A percentile compares a stretch with the other conserved stretches of the same genome.
These are phyloP conservation scores for Cylindrotheca fusiformis DNA, from an alignment of 108 stramenopile species.

Conservation along the genomic window DNA sequence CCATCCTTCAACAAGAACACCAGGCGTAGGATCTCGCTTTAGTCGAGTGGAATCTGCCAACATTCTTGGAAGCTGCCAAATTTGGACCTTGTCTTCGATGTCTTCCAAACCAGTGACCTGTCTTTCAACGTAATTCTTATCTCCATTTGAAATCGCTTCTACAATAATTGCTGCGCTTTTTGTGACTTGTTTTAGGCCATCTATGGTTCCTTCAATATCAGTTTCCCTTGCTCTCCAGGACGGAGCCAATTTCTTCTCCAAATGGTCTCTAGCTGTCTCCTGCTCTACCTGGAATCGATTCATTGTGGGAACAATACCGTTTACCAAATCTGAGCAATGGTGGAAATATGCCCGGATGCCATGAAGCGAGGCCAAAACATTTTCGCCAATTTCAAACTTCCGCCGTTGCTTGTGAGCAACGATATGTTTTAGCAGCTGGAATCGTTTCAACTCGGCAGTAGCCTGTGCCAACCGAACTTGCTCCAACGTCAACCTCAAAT, in stretches of 20 bases:
- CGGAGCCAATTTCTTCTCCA: conserved; percentile 55
- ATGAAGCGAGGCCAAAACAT: conserved; percentile 64
- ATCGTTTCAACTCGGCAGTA: conserved; percentile 81
- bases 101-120: conserved; percentile 57
- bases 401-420: conserved; percentile 78
- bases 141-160: conserved; percentile 59
- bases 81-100: conserved; percentile 68
- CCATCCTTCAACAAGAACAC: conserved; percentile 84
- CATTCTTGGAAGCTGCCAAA: conserved; percentile 71
- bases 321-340: conserved; percentile 71
- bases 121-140: conserved; percentile 43
- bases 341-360: conserved; percentile 72
- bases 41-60: conserved; percentile 65
- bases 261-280: conserved; percentile 41
- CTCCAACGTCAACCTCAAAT: conserved; percentile 66
- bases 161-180: conserved; percentile 48
- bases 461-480: conserved; percentile 78
- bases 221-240: conserved; percentile 62
- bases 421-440: conserved; percentile 74
- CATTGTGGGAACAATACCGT: conserved; percentile 57
- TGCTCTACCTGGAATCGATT: conserved; percentile 64
- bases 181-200: conserved; percentile 46
- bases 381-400: conserved; percentile 89
- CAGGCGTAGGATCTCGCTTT: conserved; percentile 73
- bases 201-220: conserved; percentile 54